Evolutionary conservation across 768 basidiomycete genomes (phyloP), one percentile per base, ranked within the genome.

Genomic region (Leccinum boreale): DNA sequence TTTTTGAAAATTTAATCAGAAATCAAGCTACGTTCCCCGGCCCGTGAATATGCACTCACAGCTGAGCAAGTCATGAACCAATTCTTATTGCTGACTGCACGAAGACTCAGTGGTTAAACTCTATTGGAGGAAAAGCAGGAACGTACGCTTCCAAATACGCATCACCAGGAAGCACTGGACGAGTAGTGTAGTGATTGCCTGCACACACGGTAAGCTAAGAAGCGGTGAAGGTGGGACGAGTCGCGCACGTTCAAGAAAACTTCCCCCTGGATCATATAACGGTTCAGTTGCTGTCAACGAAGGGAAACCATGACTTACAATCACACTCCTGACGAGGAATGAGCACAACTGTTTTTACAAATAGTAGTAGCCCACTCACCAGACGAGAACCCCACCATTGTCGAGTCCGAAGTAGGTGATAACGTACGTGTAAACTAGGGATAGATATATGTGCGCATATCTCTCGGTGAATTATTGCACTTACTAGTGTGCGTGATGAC

Each of bases 111-210:
- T 47, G 12, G 14, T 28, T 39, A 36, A 5, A 10, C 12, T 49
- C 36, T 10, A 44, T 28, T 24, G 23, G 26, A 15, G 4, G 9
- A 47, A 21, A 7, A 14, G n/a, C 9, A 24, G 35, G 36, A 45
- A 70, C 79, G 49, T 64, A 81, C 79, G 63, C 50, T 68, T 74
- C 73, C 78, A 85, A 4, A 85, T 71, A 0, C 83, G 79, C 61
- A 76, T 69, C 0, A 75, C 65, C 58, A 84, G 75, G 69, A 85
- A 85, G 39, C 80, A 75, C 70, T 85, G 84, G 7, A 85, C 83
- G 17, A 83, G 66, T 42, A 77, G 68, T 8, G 77, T 80, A 14
- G 80, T 83, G 17, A 81, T 62, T 33, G 75, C 63, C 68, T 69
- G n/a, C 2, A 35, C 15, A 15, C 5, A 24, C 36, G 24, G 53